Conservation (phyloP, 2,329 filamentous ascomycete genomes). For the Drechmeria coniospora region DNA sequence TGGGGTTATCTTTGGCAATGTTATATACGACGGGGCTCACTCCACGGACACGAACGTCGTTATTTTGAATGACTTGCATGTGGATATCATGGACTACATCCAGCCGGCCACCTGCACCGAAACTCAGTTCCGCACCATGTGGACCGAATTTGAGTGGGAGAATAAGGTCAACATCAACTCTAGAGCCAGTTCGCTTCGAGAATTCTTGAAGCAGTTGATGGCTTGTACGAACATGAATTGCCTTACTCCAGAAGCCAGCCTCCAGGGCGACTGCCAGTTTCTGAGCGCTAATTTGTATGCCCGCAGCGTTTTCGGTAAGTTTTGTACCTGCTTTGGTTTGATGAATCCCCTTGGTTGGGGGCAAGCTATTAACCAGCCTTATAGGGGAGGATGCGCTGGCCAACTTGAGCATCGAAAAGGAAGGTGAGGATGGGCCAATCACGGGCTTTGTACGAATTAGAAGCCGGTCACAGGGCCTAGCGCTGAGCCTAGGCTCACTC, state of each 20-base stretch:
- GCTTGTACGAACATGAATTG: constrained; percentile 98
- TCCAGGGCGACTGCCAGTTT: constrained; percentile 97
- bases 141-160: constrained; percentile 99
- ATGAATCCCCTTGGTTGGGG: not conserved
- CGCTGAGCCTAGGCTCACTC: constrained; percentile 80
- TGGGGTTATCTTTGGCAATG: constrained; percentile 96
- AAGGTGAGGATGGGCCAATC: constrained; percentile 86
- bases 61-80: constrained; percentile 93
- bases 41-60: constrained; percentile 92
- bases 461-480: constrained; percentile 89
- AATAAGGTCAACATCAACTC: constrained; percentile 99
- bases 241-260: constrained; percentile 84
- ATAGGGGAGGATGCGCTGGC: constrained; percentile 93
- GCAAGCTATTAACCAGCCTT: constrained; percentile 9
- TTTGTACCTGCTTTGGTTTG: too few relatives aligned
- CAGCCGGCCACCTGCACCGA: constrained; percentile 93
- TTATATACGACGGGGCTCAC: constrained; percentile 89
- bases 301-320: constrained; percentile 92
- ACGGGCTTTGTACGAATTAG: constrained; percentile 96
- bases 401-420: constrained; percentile 95
- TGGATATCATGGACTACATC: constrained; percentile 99
- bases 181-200: constrained; percentile 79
- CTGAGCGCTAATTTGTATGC: constrained; percentile 94
- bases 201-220: constrained; percentile 91
- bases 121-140: constrained; percentile 99